Conservation (phyloP, 257 asterid species). For the Linaria vulgaris region DNA sequence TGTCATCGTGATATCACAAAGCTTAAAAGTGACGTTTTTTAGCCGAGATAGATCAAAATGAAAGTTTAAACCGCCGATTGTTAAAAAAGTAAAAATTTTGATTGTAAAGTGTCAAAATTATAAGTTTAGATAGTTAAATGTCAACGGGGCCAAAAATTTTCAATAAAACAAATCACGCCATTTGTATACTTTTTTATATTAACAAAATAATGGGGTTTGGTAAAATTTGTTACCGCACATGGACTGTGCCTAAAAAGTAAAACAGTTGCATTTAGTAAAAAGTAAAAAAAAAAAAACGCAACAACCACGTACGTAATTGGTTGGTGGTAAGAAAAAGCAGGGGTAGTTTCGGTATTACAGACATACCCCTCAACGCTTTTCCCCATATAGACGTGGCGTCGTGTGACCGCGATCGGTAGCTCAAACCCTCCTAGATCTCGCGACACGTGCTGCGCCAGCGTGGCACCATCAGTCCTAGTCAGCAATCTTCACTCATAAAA, state of each 20-base stretch:
- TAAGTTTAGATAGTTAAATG: too few relatives aligned
- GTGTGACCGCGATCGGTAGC: slow-evolving; percentile 31
- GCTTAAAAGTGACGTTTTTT: too few relatives aligned
- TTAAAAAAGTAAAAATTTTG: too few relatives aligned
- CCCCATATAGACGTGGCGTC: slow-evolving; percentile 49
- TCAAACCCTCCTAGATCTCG: slow-evolving; percentile 21
- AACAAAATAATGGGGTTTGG: too few relatives aligned
- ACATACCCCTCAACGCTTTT: slow-evolving; percentile 18
- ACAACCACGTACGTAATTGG: slow-evolving; percentile 28
- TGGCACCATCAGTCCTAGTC: slow-evolving; percentile 30
- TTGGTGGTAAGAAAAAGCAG: not conserved
- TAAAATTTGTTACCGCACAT: slow-evolving; percentile 7
- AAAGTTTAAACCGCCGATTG: too few relatives aligned
- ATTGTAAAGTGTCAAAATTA: too few relatives aligned
- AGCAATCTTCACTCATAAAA: slow-evolving; percentile 28
- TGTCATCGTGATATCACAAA: too few relatives aligned
- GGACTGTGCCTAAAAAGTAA: slow-evolving; percentile 40
- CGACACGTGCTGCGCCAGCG: slow-evolving; percentile 43
- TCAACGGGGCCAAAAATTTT: too few relatives aligned
- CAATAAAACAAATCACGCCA: slow-evolving; percentile 3
- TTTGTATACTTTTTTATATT: not conserved
- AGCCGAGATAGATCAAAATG: too few relatives aligned
- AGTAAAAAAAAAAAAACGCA: slow-evolving; percentile 9
- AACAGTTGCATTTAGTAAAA: slow-evolving; percentile 28
- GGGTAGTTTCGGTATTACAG: slow-evolving; percentile 33